Conservation (phyloP, 192 early-diverging fungal genomes). For the Backusella macrospora region DNA sequence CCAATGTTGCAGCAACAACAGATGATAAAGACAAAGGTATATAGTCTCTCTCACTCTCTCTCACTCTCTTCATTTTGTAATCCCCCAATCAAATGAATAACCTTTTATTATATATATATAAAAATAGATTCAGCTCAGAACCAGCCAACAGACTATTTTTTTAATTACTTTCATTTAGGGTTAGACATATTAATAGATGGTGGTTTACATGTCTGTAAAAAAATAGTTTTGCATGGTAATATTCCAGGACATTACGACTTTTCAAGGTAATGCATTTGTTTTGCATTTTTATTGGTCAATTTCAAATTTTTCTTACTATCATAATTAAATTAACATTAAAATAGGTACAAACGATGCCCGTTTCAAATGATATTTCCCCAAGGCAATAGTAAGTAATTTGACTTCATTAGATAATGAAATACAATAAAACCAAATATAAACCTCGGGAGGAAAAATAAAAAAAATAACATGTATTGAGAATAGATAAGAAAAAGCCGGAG, state of each 20-base stretch:
- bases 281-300: not conserved
- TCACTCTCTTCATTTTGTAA: not conserved
- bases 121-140: slow-evolving; percentile 23
- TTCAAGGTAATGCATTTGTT: slow-evolving; percentile 49
- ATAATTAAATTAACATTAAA: too few species aligned
- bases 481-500: slow-evolving; percentile 5
- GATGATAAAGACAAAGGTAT: slow-evolving; percentile 41
- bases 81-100: too few species aligned
- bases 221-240: slow-evolving; percentile 75
- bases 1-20: not conserved
- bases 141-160: slow-evolving; percentile 70
- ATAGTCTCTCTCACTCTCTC: not conserved
- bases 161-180: slow-evolving; percentile 76
- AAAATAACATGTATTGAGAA: not conserved
- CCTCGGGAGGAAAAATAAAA: not conserved
- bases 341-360: slow-evolving; percentile 61
- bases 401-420: not conserved
- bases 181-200: slow-evolving; percentile 77
- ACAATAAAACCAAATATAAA: too few species aligned
- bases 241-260: slow-evolving; percentile 72
- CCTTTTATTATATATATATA: too few species aligned
- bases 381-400: slow-evolving; percentile 4
- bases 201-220: slow-evolving; percentile 63
- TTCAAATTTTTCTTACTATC: not conserved
- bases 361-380: slow-evolving; percentile 47